Percentiles rank a stretch among this genome's conserved stretches.
phyloP scores from a whole-genome alignment of 495 filamentous ascomycete species.

The Daldinia decipiens region DNA sequence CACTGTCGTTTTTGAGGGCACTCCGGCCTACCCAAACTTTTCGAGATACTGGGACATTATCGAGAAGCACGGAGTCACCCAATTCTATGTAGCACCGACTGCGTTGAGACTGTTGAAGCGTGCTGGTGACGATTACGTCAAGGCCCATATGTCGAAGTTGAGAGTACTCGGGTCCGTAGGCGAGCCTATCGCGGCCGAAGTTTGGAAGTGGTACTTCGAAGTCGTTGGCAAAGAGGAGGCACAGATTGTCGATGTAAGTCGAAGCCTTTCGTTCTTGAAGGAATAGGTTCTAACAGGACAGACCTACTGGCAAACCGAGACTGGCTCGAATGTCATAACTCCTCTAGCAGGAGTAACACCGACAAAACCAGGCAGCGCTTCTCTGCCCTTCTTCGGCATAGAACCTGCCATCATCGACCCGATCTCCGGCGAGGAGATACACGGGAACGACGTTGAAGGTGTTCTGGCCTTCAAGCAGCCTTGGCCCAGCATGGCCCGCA shows the following conservation, averaged over 20 bases:
- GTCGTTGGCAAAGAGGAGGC: slow-evolving; percentile 92
- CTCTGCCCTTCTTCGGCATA: slow-evolving; percentile 95
- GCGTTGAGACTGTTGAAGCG: slow-evolving; percentile 93
- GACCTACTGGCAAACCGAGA: slow-evolving; percentile 99
- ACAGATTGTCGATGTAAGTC: slow-evolving; percentile 91
- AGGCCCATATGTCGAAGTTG: slow-evolving; percentile 86
- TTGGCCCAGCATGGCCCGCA: slow-evolving; percentile 99
- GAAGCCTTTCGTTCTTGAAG: neutral
- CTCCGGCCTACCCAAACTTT: slow-evolving; percentile 96
- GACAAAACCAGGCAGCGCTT: slow-evolving; percentile 81
- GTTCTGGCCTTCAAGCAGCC: slow-evolving; percentile 97
- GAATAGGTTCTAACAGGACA: slow-evolving; percentile 51
- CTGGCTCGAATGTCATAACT: slow-evolving; percentile 90
- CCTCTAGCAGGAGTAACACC: slow-evolving; percentile 80
- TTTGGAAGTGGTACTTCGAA: slow-evolving; percentile 99
- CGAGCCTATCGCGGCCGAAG: slow-evolving; percentile 97
- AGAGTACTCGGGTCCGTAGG: slow-evolving; percentile 95
- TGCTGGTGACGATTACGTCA: slow-evolving; percentile 90
- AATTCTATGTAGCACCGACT: slow-evolving; percentile 98
- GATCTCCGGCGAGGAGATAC: slow-evolving; percentile 90
- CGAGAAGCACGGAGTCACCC: slow-evolving; percentile 91
- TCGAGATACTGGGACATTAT: slow-evolving; percentile 99
- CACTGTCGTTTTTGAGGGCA: slow-evolving; percentile 99
- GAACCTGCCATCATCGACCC: slow-evolving; percentile 98
- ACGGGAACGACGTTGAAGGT: slow-evolving; percentile 97